Evolutionary conservation across 352 stramenopile species (phyloP).

Genomic region (Nothophytophthora sp.): DNA sequence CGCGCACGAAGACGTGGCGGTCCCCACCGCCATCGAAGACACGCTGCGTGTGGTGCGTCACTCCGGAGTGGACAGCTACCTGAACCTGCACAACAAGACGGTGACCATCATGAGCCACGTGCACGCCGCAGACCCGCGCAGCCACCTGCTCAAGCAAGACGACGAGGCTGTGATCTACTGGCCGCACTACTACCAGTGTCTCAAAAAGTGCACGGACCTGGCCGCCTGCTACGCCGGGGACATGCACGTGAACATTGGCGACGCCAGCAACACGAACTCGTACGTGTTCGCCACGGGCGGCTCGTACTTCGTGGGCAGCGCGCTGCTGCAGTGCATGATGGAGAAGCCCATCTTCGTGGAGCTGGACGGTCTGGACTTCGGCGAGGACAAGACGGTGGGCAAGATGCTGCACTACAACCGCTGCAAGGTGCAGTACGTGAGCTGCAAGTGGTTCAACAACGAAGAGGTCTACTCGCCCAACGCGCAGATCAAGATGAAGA

Average conservation of each 20-base stretch:
- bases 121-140: constrained; percentile 41
- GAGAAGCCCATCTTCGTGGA: constrained; percentile 64
- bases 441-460: constrained; percentile 89
- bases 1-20: constrained; percentile 59
- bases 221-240: constrained; percentile 72
- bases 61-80: constrained; percentile 61
- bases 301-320: constrained; percentile 75
- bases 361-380: constrained; percentile 66
- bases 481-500: constrained; percentile 69
- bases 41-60: constrained; percentile 66
- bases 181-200: constrained; percentile 80
- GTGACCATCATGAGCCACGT: constrained; percentile 80
- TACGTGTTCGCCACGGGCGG: constrained; percentile 81
- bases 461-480: constrained; percentile 75
- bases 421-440: constrained; percentile 78
- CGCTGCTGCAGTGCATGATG: constrained; percentile 66
- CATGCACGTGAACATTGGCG: constrained; percentile 81
- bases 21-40: constrained; percentile 51
- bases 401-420: constrained; percentile 87
- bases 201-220: constrained; percentile 70
- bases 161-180: constrained; percentile 77
- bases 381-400: constrained; percentile 78
- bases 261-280: constrained; percentile 61
- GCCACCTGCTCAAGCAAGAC: constrained; percentile 75
- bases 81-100: constrained; percentile 85